A percentile compares a stretch with the other conserved stretches of the same genome.
Evolutionary conservation across 2,329 filamentous ascomycete genomes (phyloP).

Genomic region (Aspergillus arachidicola): DNA sequence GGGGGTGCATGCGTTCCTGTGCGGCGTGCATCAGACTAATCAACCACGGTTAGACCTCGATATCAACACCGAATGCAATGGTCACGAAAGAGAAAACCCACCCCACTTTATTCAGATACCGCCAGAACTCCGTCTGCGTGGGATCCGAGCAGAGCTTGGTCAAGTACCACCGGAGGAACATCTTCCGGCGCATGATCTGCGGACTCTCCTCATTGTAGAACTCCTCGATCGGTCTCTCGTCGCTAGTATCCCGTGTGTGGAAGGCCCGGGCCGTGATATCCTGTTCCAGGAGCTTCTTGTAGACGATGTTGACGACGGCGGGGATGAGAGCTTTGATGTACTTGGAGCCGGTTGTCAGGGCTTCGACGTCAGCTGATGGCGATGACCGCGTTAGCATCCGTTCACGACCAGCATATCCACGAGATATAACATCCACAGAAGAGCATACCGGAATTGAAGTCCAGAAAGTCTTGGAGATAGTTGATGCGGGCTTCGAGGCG

Average conservation of each 20-base stretch:
- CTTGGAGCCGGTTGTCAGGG: slow-evolving; percentile 68
- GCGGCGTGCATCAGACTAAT: slow-evolving; percentile 77
- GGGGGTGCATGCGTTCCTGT: slow-evolving; percentile 68
- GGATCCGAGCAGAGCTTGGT: slow-evolving; percentile 75
- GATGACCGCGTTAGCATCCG: neutral
- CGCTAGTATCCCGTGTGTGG: slow-evolving; percentile 61
- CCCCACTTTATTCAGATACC: slow-evolving; percentile 82
- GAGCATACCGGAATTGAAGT: slow-evolving; percentile 68
- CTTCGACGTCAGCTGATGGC: slow-evolving; percentile 67
- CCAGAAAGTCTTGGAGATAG: slow-evolving; percentile 75
- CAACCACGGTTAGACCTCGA: neutral
- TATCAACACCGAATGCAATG: neutral
- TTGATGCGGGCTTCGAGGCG: slow-evolving; percentile 69
- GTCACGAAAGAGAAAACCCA: slow-evolving; percentile 40
- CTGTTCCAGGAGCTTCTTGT: slow-evolving; percentile 77
- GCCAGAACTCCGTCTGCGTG: slow-evolving; percentile 76
- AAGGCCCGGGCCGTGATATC: slow-evolving; percentile 82
- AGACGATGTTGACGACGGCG: slow-evolving; percentile 80
- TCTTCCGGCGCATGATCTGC: slow-evolving; percentile 75
- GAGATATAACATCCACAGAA: neutral
- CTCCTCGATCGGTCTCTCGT: slow-evolving; percentile 68
- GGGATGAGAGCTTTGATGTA: slow-evolving; percentile 83
- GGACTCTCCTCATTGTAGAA: slow-evolving; percentile 68
- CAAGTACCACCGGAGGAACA: slow-evolving; percentile 75
- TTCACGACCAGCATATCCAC: neutral